Evolutionary conservation across 768 basidiomycete genomes (phyloP).

Genomic region (Collybia nuda): DNA sequence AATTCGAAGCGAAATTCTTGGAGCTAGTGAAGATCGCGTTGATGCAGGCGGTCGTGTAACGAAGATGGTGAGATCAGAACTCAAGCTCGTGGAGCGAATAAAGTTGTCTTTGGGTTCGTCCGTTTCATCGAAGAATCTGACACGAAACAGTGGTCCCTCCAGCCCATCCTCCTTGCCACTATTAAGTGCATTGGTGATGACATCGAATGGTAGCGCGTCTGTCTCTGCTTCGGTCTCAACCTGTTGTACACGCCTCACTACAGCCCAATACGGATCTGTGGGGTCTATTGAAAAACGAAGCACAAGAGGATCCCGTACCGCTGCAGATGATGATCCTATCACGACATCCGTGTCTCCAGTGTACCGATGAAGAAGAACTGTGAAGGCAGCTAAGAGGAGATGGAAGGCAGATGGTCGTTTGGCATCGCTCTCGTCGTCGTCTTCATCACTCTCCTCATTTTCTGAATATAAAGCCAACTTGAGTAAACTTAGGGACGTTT

Average conservation of each 20-base stretch:
- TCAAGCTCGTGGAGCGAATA: conserved; percentile 75
- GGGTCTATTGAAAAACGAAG: conserved; percentile 84
- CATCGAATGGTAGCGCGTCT: conserved; percentile 81
- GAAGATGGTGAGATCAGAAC: conserved; percentile 92
- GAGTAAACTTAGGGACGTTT: conserved; percentile 75
- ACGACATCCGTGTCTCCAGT: conserved; percentile 94
- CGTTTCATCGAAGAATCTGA: conserved; percentile 95
- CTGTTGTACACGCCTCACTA: conserved; percentile 83
- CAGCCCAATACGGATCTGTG: conserved; percentile 83
- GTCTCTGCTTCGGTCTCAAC: conserved; percentile 80
- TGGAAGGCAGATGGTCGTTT: conserved; percentile 83
- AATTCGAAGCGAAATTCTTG: conserved; percentile 76
- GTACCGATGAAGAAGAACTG: conserved; percentile 88
- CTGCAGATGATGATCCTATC: conserved; percentile 84
- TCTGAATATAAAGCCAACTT: conserved; percentile 80
- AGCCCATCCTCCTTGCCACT: conserved; percentile 61
- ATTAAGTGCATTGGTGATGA: conserved; percentile 65
- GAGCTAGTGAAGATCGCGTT: conserved; percentile 68
- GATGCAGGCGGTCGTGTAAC: conserved; percentile 72
- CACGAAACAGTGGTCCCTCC: conserved; percentile 79
- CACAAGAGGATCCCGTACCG: conserved; percentile 75
- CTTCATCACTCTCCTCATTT: conserved; percentile 49
- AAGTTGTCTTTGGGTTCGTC: conserved; percentile 73
- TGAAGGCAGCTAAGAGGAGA: conserved; percentile 88
- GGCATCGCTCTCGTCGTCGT: conserved; percentile 32